Base-by-base conservation (phyloP, 225 moss, liverwort and hornwort genomes). In the Anthoceros angustus region DNA sequence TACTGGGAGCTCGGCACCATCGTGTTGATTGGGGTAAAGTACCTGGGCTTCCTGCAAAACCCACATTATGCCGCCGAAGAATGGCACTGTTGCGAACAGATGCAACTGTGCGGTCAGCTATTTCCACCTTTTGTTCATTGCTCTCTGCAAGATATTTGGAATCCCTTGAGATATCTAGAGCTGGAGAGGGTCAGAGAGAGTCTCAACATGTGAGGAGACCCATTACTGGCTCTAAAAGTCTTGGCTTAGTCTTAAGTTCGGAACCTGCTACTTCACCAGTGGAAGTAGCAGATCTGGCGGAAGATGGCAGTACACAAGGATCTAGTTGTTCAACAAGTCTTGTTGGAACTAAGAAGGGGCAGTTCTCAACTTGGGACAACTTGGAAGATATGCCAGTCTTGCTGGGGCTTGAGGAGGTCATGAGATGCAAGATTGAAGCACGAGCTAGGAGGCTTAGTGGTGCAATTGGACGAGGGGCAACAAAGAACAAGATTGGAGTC, bases 21-120 rank as follows among this genome's bases (percentile, higher is more conserved):
- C 87, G 98, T 67, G 89, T 92, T 32, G 89, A 92, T 68, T 98
- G 98, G 98, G 80, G 79, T 63, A 41, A 71, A 39, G 76, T 86
- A 72, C 79, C 78, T 25, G 73, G 75, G 42, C 98, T 98, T 72
- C 98, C 98, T 78, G 92, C 86, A 40, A 77, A 78, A 69, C 77
- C 89, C 42, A 61, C 60, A 66, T 75, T 81, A 64, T 92, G 89
- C 74, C 82, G 89, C 32, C 83, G 98, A 72, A 79, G 98, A 70
- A 82, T 86, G 61, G 72, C 81, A 42, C 74, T 78, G 65, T 64
- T 92, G 6, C 89, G 86, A 74, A 67, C 78, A 62, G 98, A 98
- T 64, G 80, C 74, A 74, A 80, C 84, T 62, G 84, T 89, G 40
- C 79, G 92, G 40, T 92, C 89, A 76, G 86, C 92, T 61, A 64